A percentile compares a stretch with the other conserved stretches of the same genome.
Conservation (phyloP, 73 alveolate species). For the Vitrella brassicaformis region DNA sequence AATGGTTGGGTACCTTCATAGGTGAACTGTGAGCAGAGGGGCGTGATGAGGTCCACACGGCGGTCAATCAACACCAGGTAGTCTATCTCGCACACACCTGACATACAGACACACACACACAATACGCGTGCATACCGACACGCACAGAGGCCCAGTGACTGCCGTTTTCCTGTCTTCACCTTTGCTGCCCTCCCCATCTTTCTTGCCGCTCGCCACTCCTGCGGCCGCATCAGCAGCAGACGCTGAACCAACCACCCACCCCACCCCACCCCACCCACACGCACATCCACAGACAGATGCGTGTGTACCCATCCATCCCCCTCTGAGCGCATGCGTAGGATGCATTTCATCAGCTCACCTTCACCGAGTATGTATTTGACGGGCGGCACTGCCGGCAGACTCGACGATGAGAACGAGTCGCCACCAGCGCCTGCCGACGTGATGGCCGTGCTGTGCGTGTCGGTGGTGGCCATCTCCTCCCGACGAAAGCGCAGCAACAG, state of each 20-base stretch:
- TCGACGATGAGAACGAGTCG: too few relatives aligned
- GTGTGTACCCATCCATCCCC: neutral
- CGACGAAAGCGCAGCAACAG: neutral
- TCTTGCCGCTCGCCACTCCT: neutral
- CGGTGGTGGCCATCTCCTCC: neutral
- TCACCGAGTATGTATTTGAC: neutral
- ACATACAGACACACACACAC: too few relatives aligned
- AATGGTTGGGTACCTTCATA: conserved; percentile 16
- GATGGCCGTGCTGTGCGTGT: too few relatives aligned
- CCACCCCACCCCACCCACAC: neutral
- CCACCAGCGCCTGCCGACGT: too few relatives aligned
- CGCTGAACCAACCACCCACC: neutral
- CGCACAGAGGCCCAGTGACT: neutral
- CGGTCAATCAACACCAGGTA: conserved; percentile 4
- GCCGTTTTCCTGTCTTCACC: neutral
- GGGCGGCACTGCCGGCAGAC: neutral
- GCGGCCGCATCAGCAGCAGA: neutral
- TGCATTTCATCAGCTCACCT: neutral
- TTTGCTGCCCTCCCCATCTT: neutral
- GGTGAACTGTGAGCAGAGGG: conserved; percentile 29
- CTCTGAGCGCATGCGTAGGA: neutral
- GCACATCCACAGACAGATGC: neutral
- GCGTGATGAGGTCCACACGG: conserved; percentile 27
- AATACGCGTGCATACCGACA: neutral
- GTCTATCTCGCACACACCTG: neutral